phyloP scores from a whole-genome alignment of 257 asterid species.

The Scutellaria baicalensis region DNA sequence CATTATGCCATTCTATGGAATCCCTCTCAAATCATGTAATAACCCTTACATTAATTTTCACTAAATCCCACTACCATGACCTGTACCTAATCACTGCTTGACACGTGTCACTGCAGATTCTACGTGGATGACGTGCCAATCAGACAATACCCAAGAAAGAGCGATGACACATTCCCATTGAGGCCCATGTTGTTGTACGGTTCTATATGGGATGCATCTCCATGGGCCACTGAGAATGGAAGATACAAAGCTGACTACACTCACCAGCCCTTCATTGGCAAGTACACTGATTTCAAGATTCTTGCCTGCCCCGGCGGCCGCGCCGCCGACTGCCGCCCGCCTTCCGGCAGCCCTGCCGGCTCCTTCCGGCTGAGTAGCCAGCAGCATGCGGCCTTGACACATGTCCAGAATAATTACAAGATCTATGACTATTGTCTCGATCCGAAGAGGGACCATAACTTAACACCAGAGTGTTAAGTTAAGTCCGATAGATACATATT shows the following conservation, averaged over 20 bases:
- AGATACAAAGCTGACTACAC: conserved; percentile 59
- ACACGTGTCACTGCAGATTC: conserved; percentile 35
- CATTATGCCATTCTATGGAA: conserved; percentile 78
- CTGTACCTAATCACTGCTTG: background rate
- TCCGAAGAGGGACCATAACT: conserved; percentile 37
- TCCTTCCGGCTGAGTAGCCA: conserved; percentile 47
- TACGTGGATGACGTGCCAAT: conserved; percentile 89
- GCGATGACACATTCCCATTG: conserved; percentile 66
- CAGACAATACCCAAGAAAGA: conserved; percentile 57
- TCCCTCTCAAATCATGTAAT: conserved; percentile 72
- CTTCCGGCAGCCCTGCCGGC: conserved; percentile 37
- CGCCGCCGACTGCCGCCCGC: conserved; percentile 32
- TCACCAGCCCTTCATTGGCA: conserved; percentile 62
- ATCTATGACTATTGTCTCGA: conserved; percentile 71
- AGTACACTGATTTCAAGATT: conserved; percentile 53
- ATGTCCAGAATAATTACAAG: conserved; percentile 47
- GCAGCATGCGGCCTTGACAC: conserved; percentile 48
- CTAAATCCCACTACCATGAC: background rate
- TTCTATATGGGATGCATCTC: conserved; percentile 92
- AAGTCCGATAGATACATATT: background rate
- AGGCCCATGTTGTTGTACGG: conserved; percentile 84
- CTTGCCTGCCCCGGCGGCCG: conserved; percentile 31
- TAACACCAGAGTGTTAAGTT: conserved; percentile 62
- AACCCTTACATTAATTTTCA: conserved; percentile 26
- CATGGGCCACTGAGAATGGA: conserved; percentile 94